Evolutionary conservation across 148 eudicot genomes (phyloP).

Genomic region (Cornus florida): DNA sequence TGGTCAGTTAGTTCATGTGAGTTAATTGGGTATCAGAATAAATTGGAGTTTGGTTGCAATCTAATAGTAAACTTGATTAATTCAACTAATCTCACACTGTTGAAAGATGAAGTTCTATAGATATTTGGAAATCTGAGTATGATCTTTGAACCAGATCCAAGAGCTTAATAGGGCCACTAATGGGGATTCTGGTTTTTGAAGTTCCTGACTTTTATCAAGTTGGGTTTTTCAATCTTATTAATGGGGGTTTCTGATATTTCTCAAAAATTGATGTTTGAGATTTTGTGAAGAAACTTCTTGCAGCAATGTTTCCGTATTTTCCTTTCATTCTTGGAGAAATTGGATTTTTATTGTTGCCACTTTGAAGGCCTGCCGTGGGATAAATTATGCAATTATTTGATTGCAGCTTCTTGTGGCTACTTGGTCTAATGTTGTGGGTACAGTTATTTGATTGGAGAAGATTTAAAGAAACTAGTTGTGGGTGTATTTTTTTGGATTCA

Average conservation of each 20-base stretch:
- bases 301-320: neutral
- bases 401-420: neutral
- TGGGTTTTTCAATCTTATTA: neutral
- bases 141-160: neutral
- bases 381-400: neutral
- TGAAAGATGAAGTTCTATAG: neutral
- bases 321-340: constrained; percentile 1
- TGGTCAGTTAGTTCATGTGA: neutral
- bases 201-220: neutral
- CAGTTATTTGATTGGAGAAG: neutral
- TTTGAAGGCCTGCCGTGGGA: neutral
- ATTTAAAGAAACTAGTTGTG: neutral
- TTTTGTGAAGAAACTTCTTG: neutral
- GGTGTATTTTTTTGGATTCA: neutral
- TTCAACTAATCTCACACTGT: neutral
- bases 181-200: neutral
- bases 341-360: neutral
- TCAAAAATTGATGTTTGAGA: too few species aligned
- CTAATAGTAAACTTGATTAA: neutral
- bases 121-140: neutral
- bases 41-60: neutral
- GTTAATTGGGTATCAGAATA: neutral
- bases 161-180: neutral
- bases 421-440: neutral
- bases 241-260: too few species aligned